Evolutionary conservation across 2,329 filamentous ascomycete genomes (phyloP).

Genomic region (Aspergillus caelatus): DNA sequence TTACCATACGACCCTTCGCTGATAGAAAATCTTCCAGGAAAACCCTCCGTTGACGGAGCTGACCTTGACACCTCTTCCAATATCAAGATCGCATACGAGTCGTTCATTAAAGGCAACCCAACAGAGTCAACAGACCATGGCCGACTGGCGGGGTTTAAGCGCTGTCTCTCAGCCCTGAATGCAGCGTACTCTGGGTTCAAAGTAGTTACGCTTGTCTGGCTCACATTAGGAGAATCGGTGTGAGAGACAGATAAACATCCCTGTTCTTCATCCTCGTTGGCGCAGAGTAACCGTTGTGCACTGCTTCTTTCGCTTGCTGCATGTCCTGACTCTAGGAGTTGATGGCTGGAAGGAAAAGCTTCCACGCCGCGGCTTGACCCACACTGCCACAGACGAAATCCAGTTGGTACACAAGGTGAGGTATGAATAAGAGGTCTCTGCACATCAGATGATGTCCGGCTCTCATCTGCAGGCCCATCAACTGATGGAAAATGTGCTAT

Average conservation of each 20-base stretch:
- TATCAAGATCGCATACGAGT: constrained; percentile 18
- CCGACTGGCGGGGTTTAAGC: constrained; percentile 13
- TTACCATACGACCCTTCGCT: constrained; percentile 32
- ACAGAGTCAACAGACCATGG: constrained; percentile 19
- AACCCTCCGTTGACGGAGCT: constrained; percentile 32
- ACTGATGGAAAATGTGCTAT: background rate
- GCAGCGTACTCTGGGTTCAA: constrained; percentile 15
- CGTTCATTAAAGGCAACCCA: constrained; percentile 8
- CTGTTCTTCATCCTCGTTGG: background rate
- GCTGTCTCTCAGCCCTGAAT: constrained; percentile 15
- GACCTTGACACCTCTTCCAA: constrained; percentile 15
- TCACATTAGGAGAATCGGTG: background rate
- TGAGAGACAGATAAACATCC: background rate
- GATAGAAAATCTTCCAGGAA: constrained; percentile 36
- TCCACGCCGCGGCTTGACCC: background rate
- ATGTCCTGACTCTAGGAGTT: background rate
- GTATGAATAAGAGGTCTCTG: background rate
- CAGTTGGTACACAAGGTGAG: background rate
- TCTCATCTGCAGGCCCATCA: background rate
- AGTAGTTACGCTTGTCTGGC: background rate
- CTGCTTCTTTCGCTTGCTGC: background rate
- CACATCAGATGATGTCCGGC: background rate
- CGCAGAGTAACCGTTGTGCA: background rate
- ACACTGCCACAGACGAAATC: background rate
- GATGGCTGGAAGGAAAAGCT: no score